Conservation (phyloP, 257 asterid species). For the Solanum verrucosum region DNA sequence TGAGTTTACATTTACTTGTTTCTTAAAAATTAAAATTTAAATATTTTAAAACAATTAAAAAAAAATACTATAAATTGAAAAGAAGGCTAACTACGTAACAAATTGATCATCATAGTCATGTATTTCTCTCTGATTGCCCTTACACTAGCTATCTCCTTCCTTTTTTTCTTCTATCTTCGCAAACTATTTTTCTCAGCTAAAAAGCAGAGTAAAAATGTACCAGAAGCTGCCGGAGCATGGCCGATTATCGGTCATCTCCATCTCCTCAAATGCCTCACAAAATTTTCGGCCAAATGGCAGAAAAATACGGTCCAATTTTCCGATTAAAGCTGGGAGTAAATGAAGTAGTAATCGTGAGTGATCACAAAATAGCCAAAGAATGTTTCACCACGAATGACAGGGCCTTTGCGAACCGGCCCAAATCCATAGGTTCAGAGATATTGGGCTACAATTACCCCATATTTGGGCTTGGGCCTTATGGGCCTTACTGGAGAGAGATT, state of each 20-base stretch:
- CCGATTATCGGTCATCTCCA: slow-evolving; percentile 25
- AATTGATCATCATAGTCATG: neutral
- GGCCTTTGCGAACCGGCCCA: slow-evolving; percentile 3
- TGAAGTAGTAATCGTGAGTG: slow-evolving; percentile 6
- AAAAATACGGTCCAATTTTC: slow-evolving; percentile 25
- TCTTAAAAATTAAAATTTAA: too few species aligned
- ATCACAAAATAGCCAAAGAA: slow-evolving; percentile 12
- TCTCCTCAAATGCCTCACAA: slow-evolving; percentile 17
- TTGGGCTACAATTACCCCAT: slow-evolving; percentile 14
- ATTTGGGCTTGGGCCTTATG: slow-evolving; percentile 19
- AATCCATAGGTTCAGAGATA: neutral
- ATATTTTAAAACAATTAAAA: too few species aligned
- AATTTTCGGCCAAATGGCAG: slow-evolving; percentile 8
- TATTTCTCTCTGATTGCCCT: neutral
- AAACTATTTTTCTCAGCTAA: neutral
- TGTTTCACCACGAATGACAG: slow-evolving; percentile 11
- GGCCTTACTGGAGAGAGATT: slow-evolving; percentile 16
- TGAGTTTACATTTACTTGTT: too few species aligned
- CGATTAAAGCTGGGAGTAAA: slow-evolving; percentile 8
- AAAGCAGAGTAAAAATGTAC: neutral
- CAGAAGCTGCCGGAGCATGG: slow-evolving; percentile 9
- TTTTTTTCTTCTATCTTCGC: neutral
- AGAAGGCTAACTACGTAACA: neutral
- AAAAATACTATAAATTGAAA: too few species aligned
- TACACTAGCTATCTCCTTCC: neutral